Conservation (phyloP, 306 rosid genomes). For the Fragaria iinumae region DNA sequence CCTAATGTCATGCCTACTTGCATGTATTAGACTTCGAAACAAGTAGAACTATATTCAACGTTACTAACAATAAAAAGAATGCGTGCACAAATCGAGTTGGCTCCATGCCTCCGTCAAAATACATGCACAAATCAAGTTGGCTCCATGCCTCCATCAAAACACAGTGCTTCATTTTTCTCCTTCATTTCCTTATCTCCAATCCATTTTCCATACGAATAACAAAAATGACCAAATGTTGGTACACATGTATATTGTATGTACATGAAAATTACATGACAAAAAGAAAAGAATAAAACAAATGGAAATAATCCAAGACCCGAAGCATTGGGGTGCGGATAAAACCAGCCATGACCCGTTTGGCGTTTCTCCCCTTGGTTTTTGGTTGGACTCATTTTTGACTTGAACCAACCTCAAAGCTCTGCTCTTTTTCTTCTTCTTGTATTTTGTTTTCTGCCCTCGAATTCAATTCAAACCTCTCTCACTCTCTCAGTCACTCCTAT, state of each 20-base stretch:
- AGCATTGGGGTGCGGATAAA: constrained; percentile 46
- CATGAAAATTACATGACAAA: background rate
- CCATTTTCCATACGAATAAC: background rate
- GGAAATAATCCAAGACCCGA: background rate
- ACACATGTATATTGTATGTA: background rate
- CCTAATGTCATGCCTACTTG: background rate
- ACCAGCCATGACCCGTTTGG: constrained; percentile 34
- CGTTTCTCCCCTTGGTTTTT: constrained; percentile 26
- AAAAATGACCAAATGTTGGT: background rate
- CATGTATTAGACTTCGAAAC: too few species aligned
- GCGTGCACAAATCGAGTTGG: too few species aligned
- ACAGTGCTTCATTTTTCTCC: too few species aligned
- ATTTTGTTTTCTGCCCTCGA: background rate
- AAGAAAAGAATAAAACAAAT: background rate
- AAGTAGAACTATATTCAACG: too few species aligned
- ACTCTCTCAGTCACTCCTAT: background rate
- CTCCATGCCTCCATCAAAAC: background rate
- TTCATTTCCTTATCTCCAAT: too few species aligned
- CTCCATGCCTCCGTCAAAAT: background rate
- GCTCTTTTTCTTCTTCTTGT: background rate
- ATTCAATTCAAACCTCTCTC: constrained; percentile 5
- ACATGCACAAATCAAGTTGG: too few species aligned
- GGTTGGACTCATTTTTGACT: constrained; percentile 65
- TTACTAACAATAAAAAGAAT: too few species aligned
- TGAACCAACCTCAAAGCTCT: constrained; percentile 3